Conservation (phyloP, 2,329 filamentous ascomycete genomes). For the Ceratocystiopsis brevicomis region DNA sequence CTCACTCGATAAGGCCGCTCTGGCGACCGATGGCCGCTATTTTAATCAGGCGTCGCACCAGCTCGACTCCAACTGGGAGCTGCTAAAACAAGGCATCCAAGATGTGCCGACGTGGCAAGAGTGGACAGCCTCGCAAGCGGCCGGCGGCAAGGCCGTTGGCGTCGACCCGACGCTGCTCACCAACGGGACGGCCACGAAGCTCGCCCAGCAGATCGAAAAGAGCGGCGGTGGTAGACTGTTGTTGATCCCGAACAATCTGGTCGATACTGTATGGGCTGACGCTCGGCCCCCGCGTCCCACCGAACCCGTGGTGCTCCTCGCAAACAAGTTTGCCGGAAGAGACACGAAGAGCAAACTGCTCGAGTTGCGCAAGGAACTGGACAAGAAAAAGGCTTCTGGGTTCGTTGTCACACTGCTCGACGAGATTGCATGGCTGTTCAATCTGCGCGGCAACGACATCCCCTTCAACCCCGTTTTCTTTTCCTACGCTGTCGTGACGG, state of each 20-base stretch:
- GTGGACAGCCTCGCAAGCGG: slow-evolving; percentile 76
- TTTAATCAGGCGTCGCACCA: slow-evolving; percentile 93
- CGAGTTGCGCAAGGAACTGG: slow-evolving; percentile 75
- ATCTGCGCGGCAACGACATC: slow-evolving; percentile 84
- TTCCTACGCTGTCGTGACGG: slow-evolving; percentile 79
- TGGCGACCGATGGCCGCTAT: slow-evolving; percentile 91
- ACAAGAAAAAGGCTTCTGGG: slow-evolving; percentile 72
- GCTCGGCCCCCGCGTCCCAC: slow-evolving; percentile 55
- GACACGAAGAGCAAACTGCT: slow-evolving; percentile 63
- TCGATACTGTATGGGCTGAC: slow-evolving; percentile 76
- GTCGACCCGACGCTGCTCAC: slow-evolving; percentile 83
- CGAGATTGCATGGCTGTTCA: slow-evolving; percentile 97
- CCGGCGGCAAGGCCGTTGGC: slow-evolving; percentile 70
- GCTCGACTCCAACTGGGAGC: slow-evolving; percentile 74
- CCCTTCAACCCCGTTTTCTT: slow-evolving; percentile 98
- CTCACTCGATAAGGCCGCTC: slow-evolving; percentile 65
- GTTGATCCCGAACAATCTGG: slow-evolving; percentile 60
- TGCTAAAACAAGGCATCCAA: slow-evolving; percentile 83
- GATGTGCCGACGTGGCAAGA: slow-evolving; percentile 96
- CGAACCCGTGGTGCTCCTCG: slow-evolving; percentile 56
- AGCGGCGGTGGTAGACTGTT: slow-evolving; percentile 61
- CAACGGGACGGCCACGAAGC: slow-evolving; percentile 41
- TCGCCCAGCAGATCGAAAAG: slow-evolving; percentile 73
- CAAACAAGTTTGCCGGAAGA: slow-evolving; percentile 61
- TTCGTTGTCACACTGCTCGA: slow-evolving; percentile 91